Conservation (phyloP, 129 eudicot species). For the Silybum marianum region DNA sequence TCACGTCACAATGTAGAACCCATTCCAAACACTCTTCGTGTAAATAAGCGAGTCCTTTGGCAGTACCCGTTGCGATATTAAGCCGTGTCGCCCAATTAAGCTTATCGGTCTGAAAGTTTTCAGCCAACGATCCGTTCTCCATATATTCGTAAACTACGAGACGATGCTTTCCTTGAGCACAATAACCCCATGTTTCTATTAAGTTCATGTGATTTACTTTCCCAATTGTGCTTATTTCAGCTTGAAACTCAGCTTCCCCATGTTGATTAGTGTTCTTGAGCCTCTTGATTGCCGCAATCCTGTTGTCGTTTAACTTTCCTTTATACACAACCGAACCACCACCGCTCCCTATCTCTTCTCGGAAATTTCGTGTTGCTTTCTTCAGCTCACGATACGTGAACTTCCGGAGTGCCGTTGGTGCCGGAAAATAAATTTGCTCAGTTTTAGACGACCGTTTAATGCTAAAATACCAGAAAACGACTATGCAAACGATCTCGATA, state of each 20-base stretch:
- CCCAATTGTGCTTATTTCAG: conserved; percentile 36
- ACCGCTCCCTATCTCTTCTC: conserved; percentile 48
- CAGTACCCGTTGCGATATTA: conserved; percentile 14
- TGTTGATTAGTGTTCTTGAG: conserved; percentile 14
- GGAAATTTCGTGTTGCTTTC: conserved; percentile 28
- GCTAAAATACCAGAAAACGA: neutral
- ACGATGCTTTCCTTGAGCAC: conserved; percentile 26
- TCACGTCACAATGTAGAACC: conserved; percentile 30
- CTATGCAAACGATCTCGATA: neutral
- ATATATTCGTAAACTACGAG: conserved; percentile 32
- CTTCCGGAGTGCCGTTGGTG: neutral
- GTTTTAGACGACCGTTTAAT: neutral
- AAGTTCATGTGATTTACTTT: conserved; percentile 36
- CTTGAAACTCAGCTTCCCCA: conserved; percentile 38
- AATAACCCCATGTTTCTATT: conserved; percentile 39
- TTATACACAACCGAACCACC: conserved; percentile 36
- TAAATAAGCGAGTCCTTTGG: conserved; percentile 27
- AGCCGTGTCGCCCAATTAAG: conserved; percentile 28
- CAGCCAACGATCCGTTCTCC: conserved; percentile 38
- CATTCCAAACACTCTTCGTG: conserved; percentile 33
- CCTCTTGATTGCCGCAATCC: conserved; percentile 39
- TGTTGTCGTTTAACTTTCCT: conserved; percentile 30
- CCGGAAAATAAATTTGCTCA: neutral
- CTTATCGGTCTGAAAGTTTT: conserved; percentile 3
- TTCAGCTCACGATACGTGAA: neutral